Conservation (phyloP, 2,329 filamentous ascomycete species). For the Trichoderma koningii region DNA sequence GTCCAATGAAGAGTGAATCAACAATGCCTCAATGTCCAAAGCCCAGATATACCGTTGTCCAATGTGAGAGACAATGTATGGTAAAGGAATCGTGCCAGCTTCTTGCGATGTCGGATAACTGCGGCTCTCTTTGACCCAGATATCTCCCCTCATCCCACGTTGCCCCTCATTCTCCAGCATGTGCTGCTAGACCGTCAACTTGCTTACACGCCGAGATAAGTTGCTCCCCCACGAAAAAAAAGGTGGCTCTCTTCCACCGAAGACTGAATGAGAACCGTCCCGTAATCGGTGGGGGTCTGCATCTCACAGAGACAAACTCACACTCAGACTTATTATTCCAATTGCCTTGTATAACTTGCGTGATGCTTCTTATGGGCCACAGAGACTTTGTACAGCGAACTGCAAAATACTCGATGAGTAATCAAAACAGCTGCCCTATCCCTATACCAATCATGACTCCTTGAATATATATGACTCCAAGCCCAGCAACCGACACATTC, state of each 20-base stretch:
- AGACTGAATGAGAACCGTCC: background rate
- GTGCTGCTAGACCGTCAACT: background rate
- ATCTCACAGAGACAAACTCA: background rate
- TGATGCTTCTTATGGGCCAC: too few species aligned
- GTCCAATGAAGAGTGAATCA: too few species aligned
- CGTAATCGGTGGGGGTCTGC: constrained; percentile 12
- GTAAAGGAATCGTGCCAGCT: background rate
- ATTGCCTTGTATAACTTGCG: background rate
- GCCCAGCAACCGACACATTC: too few species aligned
- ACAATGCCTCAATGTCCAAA: background rate
- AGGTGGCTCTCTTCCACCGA: constrained; percentile 4
- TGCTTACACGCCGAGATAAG: too few species aligned
- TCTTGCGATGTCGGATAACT: constrained; percentile 14
- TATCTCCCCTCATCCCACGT: background rate
- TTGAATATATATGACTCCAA: too few species aligned
- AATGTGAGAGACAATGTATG: background rate
- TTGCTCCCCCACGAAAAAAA: constrained; percentile 6
- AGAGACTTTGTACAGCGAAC: too few species aligned
- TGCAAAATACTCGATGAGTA: too few species aligned
- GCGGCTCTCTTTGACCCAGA: background rate
- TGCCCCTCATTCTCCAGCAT: constrained; percentile 20
- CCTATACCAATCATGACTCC: too few species aligned
- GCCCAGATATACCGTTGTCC: too few species aligned
- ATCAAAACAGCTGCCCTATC: too few species aligned
- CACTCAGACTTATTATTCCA: too few species aligned